Evolutionary conservation across 805 yeast species (phyloP), one percentile per base, ranked within the genome.

Genomic region (Sugiyamaella qingdaonensis): DNA sequence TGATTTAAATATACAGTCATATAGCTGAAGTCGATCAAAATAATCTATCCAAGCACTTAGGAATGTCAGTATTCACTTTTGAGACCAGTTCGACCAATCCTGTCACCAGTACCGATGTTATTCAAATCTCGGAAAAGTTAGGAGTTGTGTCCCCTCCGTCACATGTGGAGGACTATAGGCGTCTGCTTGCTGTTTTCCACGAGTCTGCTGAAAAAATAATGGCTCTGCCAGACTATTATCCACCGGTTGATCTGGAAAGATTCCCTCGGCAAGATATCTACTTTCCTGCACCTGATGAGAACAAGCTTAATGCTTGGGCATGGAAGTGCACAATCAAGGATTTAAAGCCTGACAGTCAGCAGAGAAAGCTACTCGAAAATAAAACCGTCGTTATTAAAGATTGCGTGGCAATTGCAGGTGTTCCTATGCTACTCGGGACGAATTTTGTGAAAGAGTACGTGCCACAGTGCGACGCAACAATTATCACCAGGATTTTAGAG

Each of bases 381-480:
- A 58, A 54, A 41, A 64, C 66, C 10, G 58, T 70, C 35, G 68
- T 66, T 48, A 57, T 71, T 37, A 71, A 71, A 51, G 74, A 71
- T 52, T 67, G 71, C 54, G 59, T 71, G 19, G 68, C 64, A 16
- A 52, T 71, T 49, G 73, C 70, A 8, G 66, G 62, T 0, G 71
- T 71, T 31, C 74, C 74, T 16, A 68, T 66, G 54, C 57, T 70
- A 9, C 52, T 69, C 34, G 74, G 75, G 9, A 71, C 74, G 10
- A 67, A 67, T 51, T 66, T 63, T 16, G 57, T 61, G 46, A 58
- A 58, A 34, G 66, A 66, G 8, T 71, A 66, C 63, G 54, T 59
- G 31, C 74, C 74, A 1, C 60, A 60, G 9, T 61, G 64, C n/a
- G 74, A 71, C 58, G 75, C 75, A 3, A 68, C 73, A 1, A 66